Evolutionary conservation across 139 green algal genomes (phyloP).

Genomic region (Diplosphaera chodatii): DNA sequence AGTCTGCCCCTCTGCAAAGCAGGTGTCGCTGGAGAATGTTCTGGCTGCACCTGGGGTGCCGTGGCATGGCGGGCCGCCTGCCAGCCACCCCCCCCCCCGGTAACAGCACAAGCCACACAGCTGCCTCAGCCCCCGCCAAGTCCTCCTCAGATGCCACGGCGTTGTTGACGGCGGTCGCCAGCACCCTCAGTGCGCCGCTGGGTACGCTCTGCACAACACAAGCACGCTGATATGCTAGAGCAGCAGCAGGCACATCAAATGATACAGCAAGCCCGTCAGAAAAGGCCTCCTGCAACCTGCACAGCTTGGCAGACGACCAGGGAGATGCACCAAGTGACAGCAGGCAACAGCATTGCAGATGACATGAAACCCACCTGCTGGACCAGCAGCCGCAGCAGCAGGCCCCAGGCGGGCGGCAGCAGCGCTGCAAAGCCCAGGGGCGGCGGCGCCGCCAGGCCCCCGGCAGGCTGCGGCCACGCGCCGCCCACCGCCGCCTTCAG

Average conservation of each 20-base stretch:
- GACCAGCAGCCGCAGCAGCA: slow-evolving; percentile 67
- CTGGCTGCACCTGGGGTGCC: neutral
- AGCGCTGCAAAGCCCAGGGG: slow-evolving; percentile 44
- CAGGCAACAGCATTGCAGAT: too few relatives aligned
- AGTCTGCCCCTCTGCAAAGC: too few relatives aligned
- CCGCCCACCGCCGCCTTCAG: neutral
- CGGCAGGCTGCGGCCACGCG: neutral
- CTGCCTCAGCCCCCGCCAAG: slow-evolving; percentile 26
- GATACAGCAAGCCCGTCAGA: too few relatives aligned
- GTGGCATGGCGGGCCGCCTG: neutral
- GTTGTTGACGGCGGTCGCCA: slow-evolving; percentile 14
- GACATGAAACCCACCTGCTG: slow-evolving; percentile 22
- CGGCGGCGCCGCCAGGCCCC: slow-evolving; percentile 21
- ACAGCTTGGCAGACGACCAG: too few relatives aligned
- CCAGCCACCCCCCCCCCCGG: neutral
- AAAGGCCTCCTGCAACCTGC: too few relatives aligned
- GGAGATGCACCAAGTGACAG: too few relatives aligned
- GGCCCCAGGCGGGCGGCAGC: slow-evolving; percentile 50
- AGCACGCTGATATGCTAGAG: too few relatives aligned
- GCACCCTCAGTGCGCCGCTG: slow-evolving; percentile 23
- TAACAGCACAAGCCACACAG: slow-evolving; percentile 31
- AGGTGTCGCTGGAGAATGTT: neutral
- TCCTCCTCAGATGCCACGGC: neutral
- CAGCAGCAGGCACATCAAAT: too few relatives aligned
- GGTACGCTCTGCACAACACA: slow-evolving; percentile 8